Conservation (phyloP, 768 basidiomycete genomes). For the Tulasnella calospora region DNA sequence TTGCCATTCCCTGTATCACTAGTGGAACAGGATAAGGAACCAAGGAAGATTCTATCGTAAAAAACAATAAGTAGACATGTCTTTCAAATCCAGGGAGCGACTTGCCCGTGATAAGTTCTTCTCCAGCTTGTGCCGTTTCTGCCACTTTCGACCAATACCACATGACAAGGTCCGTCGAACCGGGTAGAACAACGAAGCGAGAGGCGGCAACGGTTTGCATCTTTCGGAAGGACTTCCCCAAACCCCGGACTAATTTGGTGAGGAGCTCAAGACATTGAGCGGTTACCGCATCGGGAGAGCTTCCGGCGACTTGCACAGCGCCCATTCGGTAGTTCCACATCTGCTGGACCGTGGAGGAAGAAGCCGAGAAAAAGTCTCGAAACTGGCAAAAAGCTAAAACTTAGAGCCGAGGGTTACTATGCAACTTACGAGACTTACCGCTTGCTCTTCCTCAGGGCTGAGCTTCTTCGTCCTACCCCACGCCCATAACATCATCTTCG, state of each 20-base stretch:
- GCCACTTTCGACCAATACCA: slow-evolving; percentile 81
- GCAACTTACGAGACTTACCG: neutral
- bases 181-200: slow-evolving; percentile 60
- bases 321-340: slow-evolving; percentile 56
- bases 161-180: slow-evolving; percentile 61
- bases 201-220: slow-evolving; percentile 56
- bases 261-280: slow-evolving; percentile 51
- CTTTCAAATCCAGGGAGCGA: neutral
- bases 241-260: slow-evolving; percentile 61
- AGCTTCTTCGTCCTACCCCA: slow-evolving; percentile 53
- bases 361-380: slow-evolving; percentile 55
- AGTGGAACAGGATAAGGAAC: slow-evolving; percentile 73
- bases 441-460: slow-evolving; percentile 29
- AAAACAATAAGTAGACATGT: neutral
- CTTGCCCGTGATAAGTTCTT: slow-evolving; percentile 55
- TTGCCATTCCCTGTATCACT: slow-evolving; percentile 76
- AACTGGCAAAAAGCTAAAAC: slow-evolving; percentile 45
- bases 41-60: slow-evolving; percentile 50
- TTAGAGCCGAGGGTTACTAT: neutral
- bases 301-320: slow-evolving; percentile 39
- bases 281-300: slow-evolving; percentile 38
- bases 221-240: slow-evolving; percentile 72
- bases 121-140: slow-evolving; percentile 55
- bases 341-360: slow-evolving; percentile 51
- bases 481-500: slow-evolving; percentile 65